A percentile compares a stretch with the other conserved stretches of the same genome.
phyloP scores from a whole-genome alignment of 208 protist species.

The Crithidia expoeki region DNA sequence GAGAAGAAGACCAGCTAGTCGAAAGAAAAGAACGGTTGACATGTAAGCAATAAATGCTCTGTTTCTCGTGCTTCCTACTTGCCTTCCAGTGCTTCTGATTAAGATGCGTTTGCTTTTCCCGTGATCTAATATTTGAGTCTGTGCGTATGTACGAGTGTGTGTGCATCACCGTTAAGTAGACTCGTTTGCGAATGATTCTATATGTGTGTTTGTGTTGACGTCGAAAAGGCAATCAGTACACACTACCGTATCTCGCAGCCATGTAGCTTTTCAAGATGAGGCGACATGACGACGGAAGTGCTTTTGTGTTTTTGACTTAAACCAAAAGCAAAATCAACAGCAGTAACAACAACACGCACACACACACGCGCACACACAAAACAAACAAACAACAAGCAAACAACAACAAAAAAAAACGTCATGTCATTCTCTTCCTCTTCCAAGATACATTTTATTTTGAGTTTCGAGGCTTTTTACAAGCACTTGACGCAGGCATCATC shows the following conservation, averaged over 20 bases:
- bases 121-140: no score
- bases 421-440: no score
- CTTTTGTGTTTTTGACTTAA: no score
- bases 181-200: no score
- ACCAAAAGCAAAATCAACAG: neutral
- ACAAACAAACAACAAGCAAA: neutral
- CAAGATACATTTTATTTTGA: no score
- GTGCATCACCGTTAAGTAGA: no score
- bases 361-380: neutral
- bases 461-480: no score
- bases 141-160: no score
- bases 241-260: neutral
- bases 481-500: no score
- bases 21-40: neutral
- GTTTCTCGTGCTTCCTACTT: neutral
- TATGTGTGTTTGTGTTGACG: constrained; percentile 17
- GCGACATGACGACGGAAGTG: no score
- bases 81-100: neutral
- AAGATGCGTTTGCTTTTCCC: no score
- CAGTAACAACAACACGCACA: no score
- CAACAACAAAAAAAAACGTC: neutral
- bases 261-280: neutral
- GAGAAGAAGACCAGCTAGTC: constrained; percentile 47
- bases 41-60: neutral
- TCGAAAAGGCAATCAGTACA: neutral